phyloP scores from a whole-genome alignment of 2,329 filamentous ascomycete genomes.

The Stemphylium vesicarium region DNA sequence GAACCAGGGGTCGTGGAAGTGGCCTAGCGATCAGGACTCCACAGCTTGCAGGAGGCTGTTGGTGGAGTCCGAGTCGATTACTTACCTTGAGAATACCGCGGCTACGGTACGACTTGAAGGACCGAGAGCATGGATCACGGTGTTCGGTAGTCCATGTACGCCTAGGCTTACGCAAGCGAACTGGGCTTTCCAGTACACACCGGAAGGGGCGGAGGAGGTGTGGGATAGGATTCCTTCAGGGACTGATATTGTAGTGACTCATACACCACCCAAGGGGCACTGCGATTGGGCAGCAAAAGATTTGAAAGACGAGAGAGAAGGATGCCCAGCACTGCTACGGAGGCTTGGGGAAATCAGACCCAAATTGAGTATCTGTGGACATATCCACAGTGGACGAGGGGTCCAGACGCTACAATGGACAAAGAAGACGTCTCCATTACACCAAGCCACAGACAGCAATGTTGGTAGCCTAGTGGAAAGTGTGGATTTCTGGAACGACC shows the following conservation, averaged over 20 bases:
- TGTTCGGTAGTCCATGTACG: constrained; percentile 75
- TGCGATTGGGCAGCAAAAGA: constrained; percentile 54
- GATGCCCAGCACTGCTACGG: constrained; percentile 66
- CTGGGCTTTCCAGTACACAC: constrained; percentile 73
- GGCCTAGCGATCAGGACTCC: constrained; percentile 61
- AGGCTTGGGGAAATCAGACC: constrained; percentile 68
- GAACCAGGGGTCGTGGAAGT: constrained; percentile 63
- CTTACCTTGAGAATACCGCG: constrained; percentile 68
- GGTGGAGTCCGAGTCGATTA: constrained; percentile 58
- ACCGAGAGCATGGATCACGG: constrained; percentile 65
- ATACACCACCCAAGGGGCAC: constrained; percentile 69
- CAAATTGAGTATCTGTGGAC: constrained; percentile 71
- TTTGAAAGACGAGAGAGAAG: constrained; percentile 48
- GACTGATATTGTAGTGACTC: constrained; percentile 72
- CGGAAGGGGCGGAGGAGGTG: constrained; percentile 51
- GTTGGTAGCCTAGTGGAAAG: constrained; percentile 53
- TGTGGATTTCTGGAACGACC: constrained; percentile 64
- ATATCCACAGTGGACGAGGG: constrained; percentile 73
- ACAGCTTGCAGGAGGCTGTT: constrained; percentile 63
- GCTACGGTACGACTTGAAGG: constrained; percentile 63
- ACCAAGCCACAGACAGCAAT: constrained; percentile 3
- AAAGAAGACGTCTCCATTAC: constrained; percentile 3
- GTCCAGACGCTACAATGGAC: constrained; percentile 68
- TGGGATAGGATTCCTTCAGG: constrained; percentile 69
- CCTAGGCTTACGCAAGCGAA: constrained; percentile 56